Conservation (phyloP, 495 filamentous ascomycete species). For the Xylaria acuta region DNA sequence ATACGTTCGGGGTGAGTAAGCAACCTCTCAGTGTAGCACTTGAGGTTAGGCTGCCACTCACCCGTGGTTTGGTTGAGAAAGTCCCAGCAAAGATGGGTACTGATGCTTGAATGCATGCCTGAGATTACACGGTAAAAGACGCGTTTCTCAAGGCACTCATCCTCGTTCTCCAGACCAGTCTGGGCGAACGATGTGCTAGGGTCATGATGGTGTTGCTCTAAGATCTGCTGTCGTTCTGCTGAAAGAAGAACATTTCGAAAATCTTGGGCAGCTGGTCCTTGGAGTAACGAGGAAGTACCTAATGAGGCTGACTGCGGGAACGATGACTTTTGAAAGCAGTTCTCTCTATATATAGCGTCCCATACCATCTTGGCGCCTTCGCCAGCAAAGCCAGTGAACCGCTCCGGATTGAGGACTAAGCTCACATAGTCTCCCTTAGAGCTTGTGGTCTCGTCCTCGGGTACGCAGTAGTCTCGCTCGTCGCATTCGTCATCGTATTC, state of each 20-base stretch:
- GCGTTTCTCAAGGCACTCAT: constrained; percentile 95
- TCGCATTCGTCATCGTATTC: constrained; percentile 99
- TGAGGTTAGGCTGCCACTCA: constrained; percentile 88
- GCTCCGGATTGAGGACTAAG: constrained; percentile 89
- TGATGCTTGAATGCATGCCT: constrained; percentile 97
- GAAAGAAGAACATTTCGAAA: constrained; percentile 82
- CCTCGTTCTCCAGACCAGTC: constrained; percentile 73
- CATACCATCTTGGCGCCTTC: constrained; percentile 84
- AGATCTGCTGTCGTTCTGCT: constrained; percentile 67
- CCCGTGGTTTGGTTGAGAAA: constrained; percentile 96
- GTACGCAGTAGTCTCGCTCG: constrained; percentile 95
- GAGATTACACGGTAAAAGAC: constrained; percentile 95
- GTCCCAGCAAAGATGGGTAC: constrained; percentile 94
- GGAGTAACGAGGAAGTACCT: constrained; percentile 46
- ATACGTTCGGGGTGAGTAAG: constrained; percentile 86
- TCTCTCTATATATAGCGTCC: constrained; percentile 96
- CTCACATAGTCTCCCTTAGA: constrained; percentile 96
- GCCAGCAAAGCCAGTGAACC: constrained; percentile 93
- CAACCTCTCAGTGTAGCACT: constrained; percentile 86
- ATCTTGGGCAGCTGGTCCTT: constrained; percentile 75
- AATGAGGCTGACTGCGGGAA: constrained; percentile 58
- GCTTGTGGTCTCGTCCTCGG: constrained; percentile 86
- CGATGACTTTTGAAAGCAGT: constrained; percentile 84
- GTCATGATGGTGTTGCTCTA: constrained; percentile 59
- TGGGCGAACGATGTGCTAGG: constrained; percentile 57